These are phyloP conservation scores for Globisporangium cylindrosporum DNA, from an alignment of 352 stramenopile species.

Conservation along the genomic window DNA sequence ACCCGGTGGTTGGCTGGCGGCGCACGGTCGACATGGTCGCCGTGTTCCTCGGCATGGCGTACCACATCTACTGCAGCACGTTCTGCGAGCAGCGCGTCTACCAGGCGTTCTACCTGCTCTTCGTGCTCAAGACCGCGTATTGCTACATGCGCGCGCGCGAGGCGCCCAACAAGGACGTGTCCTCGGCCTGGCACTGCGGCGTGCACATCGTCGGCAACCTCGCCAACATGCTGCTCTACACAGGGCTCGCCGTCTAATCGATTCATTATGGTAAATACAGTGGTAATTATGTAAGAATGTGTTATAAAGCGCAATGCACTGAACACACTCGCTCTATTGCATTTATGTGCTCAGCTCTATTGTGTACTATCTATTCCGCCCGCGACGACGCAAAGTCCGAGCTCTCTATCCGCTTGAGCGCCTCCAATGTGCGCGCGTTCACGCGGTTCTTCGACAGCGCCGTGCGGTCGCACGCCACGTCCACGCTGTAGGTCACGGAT, in stretches of 20 bases:
- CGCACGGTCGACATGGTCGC: constrained; percentile 66
- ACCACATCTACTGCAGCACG: constrained; percentile 64
- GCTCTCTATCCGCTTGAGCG: constrained; percentile 42
- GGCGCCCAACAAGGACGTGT: constrained; percentile 56
- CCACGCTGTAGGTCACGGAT: constrained; percentile 61
- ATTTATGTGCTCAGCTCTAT: not conserved
- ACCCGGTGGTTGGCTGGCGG: constrained; percentile 72
- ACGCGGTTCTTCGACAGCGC: constrained; percentile 52
- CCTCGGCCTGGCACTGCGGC: constrained; percentile 75
- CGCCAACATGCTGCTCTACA: constrained; percentile 77
- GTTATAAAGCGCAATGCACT: not conserved
- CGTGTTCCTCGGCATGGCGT: constrained; percentile 50
- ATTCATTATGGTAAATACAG: not conserved
- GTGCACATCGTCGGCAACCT: constrained; percentile 77
- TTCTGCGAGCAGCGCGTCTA: constrained; percentile 53
- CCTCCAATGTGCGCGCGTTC: constrained; percentile 37
- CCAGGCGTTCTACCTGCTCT: constrained; percentile 59
- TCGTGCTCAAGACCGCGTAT: constrained; percentile 65
- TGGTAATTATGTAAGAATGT: not conserved
- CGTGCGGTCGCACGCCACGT: constrained; percentile 32
- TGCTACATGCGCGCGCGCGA: constrained; percentile 71
- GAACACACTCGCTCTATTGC: constrained; percentile 1
- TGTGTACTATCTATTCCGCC: constrained; percentile 18
- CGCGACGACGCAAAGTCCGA: constrained; percentile 60
- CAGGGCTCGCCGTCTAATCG: constrained; percentile 41